Percentiles rank a stretch among this genome's conserved stretches.
Conservation (phyloP, 805 yeast species). For the Barnettozyma sp. region DNA sequence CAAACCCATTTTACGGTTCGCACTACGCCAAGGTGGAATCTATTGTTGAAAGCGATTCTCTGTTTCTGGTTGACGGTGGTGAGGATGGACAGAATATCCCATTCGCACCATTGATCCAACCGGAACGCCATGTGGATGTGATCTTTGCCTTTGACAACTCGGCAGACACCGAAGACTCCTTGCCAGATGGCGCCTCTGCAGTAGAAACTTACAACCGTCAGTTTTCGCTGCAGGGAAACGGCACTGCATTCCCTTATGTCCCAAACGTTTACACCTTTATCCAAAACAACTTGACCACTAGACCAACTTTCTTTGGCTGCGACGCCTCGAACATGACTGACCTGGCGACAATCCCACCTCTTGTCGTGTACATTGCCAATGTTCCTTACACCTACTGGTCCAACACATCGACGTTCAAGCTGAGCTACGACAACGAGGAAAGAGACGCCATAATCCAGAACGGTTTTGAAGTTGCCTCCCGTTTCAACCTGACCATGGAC, state of each 20-base stretch:
- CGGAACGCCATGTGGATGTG: constrained; percentile 51
- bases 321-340: constrained; percentile 54
- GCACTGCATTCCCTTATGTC: constrained; percentile 70
- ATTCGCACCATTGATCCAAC: constrained; percentile 51
- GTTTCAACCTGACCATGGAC: constrained; percentile 62
- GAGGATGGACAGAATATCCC: constrained; percentile 61
- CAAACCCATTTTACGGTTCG: constrained; percentile 60
- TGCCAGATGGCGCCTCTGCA: constrained; percentile 67
- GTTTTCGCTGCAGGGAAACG: constrained; percentile 41
- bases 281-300: constrained; percentile 51
- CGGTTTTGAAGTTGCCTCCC: constrained; percentile 66
- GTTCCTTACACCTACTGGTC: constrained; percentile 56
- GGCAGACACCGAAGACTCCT: constrained; percentile 50
- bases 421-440: constrained; percentile 54
- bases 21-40: constrained; percentile 30
- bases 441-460: constrained; percentile 56
- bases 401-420: constrained; percentile 66
- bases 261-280: constrained; percentile 62
- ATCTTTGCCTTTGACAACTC: constrained; percentile 61
- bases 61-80: constrained; percentile 65
- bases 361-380: constrained; percentile 74
- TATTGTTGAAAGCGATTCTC: constrained; percentile 35
- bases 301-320: constrained; percentile 83
- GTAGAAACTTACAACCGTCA: constrained; percentile 53
- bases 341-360: constrained; percentile 55